Evolutionary conservation across 805 yeast genomes (phyloP).

Genomic region (Hanseniaspora clermontiae): DNA sequence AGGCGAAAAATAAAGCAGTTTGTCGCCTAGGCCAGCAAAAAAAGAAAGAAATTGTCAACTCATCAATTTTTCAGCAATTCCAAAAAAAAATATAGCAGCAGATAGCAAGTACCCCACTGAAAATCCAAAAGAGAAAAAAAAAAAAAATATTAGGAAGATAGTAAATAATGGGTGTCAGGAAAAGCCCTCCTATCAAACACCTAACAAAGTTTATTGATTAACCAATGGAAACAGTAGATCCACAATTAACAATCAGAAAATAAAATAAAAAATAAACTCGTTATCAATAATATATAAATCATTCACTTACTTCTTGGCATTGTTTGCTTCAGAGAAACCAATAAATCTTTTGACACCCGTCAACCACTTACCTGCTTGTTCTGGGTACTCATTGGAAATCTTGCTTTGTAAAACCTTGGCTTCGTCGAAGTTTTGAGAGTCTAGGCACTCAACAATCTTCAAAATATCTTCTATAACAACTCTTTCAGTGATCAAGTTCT

Average conservation of each 20-base stretch:
- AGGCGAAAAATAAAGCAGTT: no score
- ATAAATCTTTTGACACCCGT: constrained; percentile 81
- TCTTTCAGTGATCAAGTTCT: constrained; percentile 43
- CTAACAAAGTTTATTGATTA: no score
- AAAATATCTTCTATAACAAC: constrained; percentile 44
- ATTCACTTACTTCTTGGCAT: not conserved
- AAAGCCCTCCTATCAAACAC: not conserved
- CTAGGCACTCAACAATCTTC: constrained; percentile 39
- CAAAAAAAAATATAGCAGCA: not conserved
- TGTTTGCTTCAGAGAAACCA: constrained; percentile 47
- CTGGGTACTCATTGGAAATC: constrained; percentile 50
- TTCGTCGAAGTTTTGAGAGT: constrained; percentile 39
- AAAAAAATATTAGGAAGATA: no score
- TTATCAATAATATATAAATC: not conserved
- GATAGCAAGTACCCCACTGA: not conserved
- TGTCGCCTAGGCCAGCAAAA: not conserved
- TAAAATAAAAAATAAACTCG: not conserved
- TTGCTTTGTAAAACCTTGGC: constrained; percentile 48
- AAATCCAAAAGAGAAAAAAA: not conserved
- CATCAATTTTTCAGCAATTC: not conserved
- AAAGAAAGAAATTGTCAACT: not conserved
- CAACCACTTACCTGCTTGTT: constrained; percentile 83
- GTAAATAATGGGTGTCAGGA: not conserved
- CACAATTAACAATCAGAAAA: not conserved
- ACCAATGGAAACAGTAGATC: not conserved